Base-by-base conservation (phyloP, 2,329 filamentous ascomycete genomes). In the Exophiala sp. region DNA sequence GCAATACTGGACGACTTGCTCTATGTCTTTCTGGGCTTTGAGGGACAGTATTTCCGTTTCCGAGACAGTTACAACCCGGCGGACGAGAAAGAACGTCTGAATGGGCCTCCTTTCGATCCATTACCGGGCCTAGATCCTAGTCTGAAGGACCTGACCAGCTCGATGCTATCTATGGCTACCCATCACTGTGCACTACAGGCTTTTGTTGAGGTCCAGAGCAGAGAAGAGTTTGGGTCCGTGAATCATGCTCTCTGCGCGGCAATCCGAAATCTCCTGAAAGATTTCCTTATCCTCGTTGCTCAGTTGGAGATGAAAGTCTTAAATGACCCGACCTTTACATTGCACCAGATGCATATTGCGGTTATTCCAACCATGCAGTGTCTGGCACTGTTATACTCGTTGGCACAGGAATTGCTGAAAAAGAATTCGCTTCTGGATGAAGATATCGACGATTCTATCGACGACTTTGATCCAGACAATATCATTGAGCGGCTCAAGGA, bases 231-330 rank as follows among this genome's bases (percentile, higher is more conserved):
- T 68, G 93, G 93, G 7, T 84, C 87, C 16, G 91, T 98, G 54
- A 97, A 94, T 65, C 93, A 98, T 70, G 90, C 93, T 1, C 74
- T 98, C 24, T 97, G 93, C 67, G 91, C 93, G n/a, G 86, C 91
- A 6, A 88, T 98, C 62, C 82, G 93, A 53, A 94, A 88, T 64
- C 76, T 94, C 38, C 72, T 98, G 22, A 93, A 95, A 52, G 93
- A 98, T 66, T 98, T 97, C 65, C 75, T 97, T 50, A 82, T 95
- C 48, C 80, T 98, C 68, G 82, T 97, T 62, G 89, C 89, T 14
- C 93, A 98, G 66, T 75, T 98, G 27, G 93, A 98, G 68, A 88
- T 88, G 48, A 91, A 97, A 63, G 86, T 94, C 58, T 75, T 97
- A 44, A 95, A 87, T 13, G 95, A 90, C 65, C 78, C 86, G 27